A percentile compares a stretch with the other conserved stretches of the same genome.
phyloP scores from a whole-genome alignment of 441 rosid species.

The Mallotus japonicus region DNA sequence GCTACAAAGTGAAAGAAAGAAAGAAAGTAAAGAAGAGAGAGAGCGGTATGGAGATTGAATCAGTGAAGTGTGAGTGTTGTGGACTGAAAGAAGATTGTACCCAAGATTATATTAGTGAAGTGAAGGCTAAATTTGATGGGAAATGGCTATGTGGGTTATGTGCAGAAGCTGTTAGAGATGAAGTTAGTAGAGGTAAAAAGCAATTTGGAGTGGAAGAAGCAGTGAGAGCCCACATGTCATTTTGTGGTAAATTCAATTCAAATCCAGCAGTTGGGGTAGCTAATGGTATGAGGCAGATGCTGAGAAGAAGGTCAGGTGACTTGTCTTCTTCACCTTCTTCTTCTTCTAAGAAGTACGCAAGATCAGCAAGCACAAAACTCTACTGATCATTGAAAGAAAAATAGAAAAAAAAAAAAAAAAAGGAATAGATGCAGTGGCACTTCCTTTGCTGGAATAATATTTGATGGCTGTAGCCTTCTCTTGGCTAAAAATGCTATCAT shows the following conservation, averaged over 20 bases:
- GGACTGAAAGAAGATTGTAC: constrained; percentile 92
- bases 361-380: constrained; percentile 56
- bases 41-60: constrained; percentile 73
- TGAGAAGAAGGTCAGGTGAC: constrained; percentile 76
- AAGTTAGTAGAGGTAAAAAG: constrained; percentile 45
- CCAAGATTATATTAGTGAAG: constrained; percentile 63
- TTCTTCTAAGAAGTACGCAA: constrained; percentile 57
- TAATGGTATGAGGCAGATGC: constrained; percentile 95
- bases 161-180: constrained; percentile 88
- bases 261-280: constrained; percentile 92
- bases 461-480: constrained; percentile 20
- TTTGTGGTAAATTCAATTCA: constrained; percentile 78
- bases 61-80: constrained; percentile 84
- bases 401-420: no score
- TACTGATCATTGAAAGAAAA: constrained; percentile 23
- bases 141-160: constrained; percentile 98
- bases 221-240: constrained; percentile 83
- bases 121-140: constrained; percentile 75
- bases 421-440: neutral
- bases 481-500: constrained; percentile 9
- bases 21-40: neutral
- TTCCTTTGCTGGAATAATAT: constrained; percentile 25
- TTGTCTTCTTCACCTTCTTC: constrained; percentile 50
- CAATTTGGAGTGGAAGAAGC: constrained; percentile 70
- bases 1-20: neutral